phyloP scores from a whole-genome alignment of 805 yeast species.

The Schwanniomyces occidentalis region DNA sequence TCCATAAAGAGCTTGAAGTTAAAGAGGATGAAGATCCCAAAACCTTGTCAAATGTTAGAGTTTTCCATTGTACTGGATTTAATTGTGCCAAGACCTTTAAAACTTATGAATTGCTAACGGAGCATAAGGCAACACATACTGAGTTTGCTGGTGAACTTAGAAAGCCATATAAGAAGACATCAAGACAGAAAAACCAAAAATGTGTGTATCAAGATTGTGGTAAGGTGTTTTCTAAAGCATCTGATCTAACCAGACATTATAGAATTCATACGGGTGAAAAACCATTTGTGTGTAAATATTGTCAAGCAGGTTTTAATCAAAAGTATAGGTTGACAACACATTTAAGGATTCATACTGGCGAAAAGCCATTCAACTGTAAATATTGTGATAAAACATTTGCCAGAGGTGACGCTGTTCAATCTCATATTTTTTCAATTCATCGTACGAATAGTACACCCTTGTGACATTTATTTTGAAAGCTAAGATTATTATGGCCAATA shows the following conservation, averaged over 20 bases:
- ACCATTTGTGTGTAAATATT: constrained; percentile 16
- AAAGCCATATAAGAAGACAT: constrained; percentile 3
- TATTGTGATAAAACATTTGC: constrained; percentile 23
- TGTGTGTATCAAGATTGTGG: constrained; percentile 17
- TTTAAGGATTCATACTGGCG: constrained; percentile 23
- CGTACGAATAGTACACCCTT: constrained; percentile 83
- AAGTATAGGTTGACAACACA: constrained; percentile 24
- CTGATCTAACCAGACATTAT: too few species aligned
- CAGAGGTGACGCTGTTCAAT: constrained; percentile 27
- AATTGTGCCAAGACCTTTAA: too few species aligned
- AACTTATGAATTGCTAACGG: too few species aligned
- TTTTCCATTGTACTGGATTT: too few species aligned
- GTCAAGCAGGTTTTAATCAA: constrained; percentile 19
- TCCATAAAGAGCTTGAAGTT: too few species aligned
- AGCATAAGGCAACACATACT: too few species aligned
- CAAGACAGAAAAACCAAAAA: constrained; percentile 6
- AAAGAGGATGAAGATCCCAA: too few species aligned
- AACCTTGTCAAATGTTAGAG: too few species aligned
- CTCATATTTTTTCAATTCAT: constrained; percentile 84
- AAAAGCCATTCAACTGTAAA: constrained; percentile 20
- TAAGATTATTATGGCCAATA: too few species aligned
- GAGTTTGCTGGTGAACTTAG: constrained; percentile 1
- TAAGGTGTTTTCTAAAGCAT: constrained; percentile 16
- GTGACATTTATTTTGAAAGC: too few species aligned
- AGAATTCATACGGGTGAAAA: constrained; percentile 18